Base-by-base conservation (phyloP, 345 rosid genomes). In the Camelina laxa region DNA sequence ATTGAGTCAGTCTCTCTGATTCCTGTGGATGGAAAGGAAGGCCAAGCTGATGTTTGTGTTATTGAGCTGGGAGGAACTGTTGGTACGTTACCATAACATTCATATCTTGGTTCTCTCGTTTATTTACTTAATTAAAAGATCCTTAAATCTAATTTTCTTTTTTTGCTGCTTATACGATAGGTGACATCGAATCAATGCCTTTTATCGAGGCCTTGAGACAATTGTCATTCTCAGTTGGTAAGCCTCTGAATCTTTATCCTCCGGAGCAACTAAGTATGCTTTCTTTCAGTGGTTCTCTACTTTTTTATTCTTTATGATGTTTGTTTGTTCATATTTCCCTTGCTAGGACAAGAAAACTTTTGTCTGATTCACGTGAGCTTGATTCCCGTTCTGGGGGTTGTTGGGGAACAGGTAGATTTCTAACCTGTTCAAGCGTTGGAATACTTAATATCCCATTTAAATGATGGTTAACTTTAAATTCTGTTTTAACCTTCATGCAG, bases 61-160 rank as follows among this genome's bases (percentile, higher is more conserved):
- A 95, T 95, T 79, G 99, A 95, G 85, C 81, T 95, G 73, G 99
- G 99, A 56, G 99, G 99, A 63, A 95, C 99, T 61, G 96, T 92
- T 75, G 99, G 99, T 94, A 84, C 82, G 89, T 63, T 35, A 31
- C 7, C 5, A 70, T 42, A 17, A 39, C 19, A 53, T 33, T 41
- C 53, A 51, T 41, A 33, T 4, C 39, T 41, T 47, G 12, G 35
- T 21, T 35, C 27, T 53, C 2, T n/a, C n/a, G n/a, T n/a, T n/a
- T n/a, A 1, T 54, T 56, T 57, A 27, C 68, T 39, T 65, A 7
- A 4, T 12, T 39, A 50, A 33, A 42, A 44, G 24, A 53, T 68
- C 45, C 24, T 21, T 58, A 27, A 24, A 6, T 62, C 56, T 15
- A 10, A 17, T 22, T 51, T 7, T 27, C 30, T 19, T 60, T 39